Evolutionary conservation across 257 asterid species (phyloP).

Genomic region (Linderniella brevidens): DNA sequence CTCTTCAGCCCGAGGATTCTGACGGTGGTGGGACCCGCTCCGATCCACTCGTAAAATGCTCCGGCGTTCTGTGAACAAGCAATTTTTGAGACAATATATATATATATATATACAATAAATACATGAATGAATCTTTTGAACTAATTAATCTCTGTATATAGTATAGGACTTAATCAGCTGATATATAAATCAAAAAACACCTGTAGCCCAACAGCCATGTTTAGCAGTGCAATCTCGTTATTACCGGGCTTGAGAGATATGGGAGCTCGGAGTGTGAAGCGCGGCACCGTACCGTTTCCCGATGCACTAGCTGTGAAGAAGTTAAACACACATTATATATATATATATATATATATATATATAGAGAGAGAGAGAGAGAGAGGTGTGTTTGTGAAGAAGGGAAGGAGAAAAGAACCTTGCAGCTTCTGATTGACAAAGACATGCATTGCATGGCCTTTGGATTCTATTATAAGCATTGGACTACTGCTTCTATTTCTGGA

Average conservation of each 20-base stretch:
- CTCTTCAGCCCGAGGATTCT: conserved; percentile 50
- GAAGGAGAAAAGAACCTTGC: conserved; percentile 35
- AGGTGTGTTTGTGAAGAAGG: conserved; percentile 9
- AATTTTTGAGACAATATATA: no score
- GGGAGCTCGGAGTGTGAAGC: conserved; percentile 38
- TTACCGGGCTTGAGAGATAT: conserved; percentile 48
- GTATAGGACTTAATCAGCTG: neutral
- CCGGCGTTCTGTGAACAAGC: conserved; percentile 45
- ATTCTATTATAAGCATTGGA: conserved; percentile 57
- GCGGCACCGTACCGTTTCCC: conserved; percentile 64
- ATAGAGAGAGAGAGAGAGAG: no score
- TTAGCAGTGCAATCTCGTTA: conserved; percentile 67
- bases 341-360: no score
- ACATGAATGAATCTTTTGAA: no score
- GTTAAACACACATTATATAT: conserved; percentile 9
- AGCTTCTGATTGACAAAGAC: conserved; percentile 65
- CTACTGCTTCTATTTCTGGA: conserved; percentile 27
- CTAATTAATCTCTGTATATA: no score
- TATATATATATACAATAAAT: no score
- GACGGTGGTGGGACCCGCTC: conserved; percentile 77
- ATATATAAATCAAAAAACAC: conserved; percentile 15
- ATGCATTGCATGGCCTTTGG: conserved; percentile 84
- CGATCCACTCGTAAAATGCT: conserved; percentile 66
- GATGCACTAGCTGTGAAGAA: conserved; percentile 48
- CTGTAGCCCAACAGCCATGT: conserved; percentile 82